A percentile compares a stretch with the other conserved stretches of the same genome.
Evolutionary conservation across 2,329 filamentous ascomycete species (phyloP).

Genomic region (Hypomyces rosellus): DNA sequence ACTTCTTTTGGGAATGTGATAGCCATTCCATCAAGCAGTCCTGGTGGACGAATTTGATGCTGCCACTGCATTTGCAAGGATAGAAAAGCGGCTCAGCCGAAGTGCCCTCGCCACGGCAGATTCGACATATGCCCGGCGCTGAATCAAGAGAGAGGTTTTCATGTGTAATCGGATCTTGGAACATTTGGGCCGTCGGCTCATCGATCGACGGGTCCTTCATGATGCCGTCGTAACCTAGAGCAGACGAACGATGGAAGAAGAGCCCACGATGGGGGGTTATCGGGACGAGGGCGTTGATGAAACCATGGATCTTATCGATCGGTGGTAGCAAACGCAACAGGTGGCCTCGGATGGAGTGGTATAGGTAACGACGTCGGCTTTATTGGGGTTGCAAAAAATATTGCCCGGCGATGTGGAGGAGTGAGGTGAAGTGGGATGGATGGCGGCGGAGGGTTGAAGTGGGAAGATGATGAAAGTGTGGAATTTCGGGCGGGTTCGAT

Average conservation of each 20-base stretch:
- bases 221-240: not conserved
- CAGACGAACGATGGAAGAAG: not conserved
- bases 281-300: constrained; percentile 1
- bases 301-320: constrained; percentile 13
- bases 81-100: constrained; percentile 84
- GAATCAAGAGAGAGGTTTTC: constrained; percentile 20
- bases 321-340: not conserved
- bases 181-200: constrained; percentile 12
- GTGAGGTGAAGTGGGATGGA: no score
- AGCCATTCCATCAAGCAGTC: constrained; percentile 99
- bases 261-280: constrained; percentile 8
- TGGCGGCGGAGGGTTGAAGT: no score
- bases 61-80: constrained; percentile 97
- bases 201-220: constrained; percentile 8
- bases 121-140: constrained; percentile 78
- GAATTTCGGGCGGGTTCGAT: not conserved
- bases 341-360: not conserved
- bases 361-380: not conserved
- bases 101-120: constrained; percentile 86
- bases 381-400: not conserved
- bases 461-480: not conserved
- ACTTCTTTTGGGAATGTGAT: constrained; percentile 97
- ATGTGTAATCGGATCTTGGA: constrained; percentile 5
- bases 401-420: no score
- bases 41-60: constrained; percentile 97